Evolutionary conservation across 1,139 yeast species (phyloP), one percentile per base, ranked within the genome.

Genomic region (Suhomyces yuchorum): DNA sequence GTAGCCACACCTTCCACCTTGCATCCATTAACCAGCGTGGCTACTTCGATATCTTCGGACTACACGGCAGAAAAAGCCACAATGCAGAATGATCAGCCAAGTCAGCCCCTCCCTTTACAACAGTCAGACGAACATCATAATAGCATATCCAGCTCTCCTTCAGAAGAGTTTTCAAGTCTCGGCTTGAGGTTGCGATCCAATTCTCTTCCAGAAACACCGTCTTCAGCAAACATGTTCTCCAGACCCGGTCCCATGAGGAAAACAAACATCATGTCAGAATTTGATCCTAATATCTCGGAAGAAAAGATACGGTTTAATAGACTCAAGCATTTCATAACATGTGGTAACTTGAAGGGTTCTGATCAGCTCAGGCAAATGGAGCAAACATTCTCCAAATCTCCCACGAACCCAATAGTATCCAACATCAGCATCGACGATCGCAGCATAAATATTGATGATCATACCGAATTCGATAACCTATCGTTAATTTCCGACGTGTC

Each of bases 401-500:
- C 50, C 2, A 37, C 52, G 3, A 24, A 38, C 3, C 40, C 53
- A 7, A 40, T 43, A 4, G 34, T 45, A 4, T 26, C 44, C 43
- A 12, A 34, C 2, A 17, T 46, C 3, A 44, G 51, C 38, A 24
- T 37, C 11, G 39, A 37, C 8, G 39, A 37, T 14, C 24, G 26
- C n/a, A 4, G 40, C n/a, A 22, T 46, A 4, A 42, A 53, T 39
- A 38, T 55, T 19, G 54, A 51, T 8, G 54, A 54, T 40, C 54
- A 49, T 15, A 42, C 46, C 2, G 57, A 55, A 37, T 53, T 55
- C 34, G 71, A 67, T 40, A 57, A 59, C 37, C 40, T 60, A 14
- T 66, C 70, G 0, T 51, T 63, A 2, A 56, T 62, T 22, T 66
- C 71, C 1, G 71, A 66, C 37, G 46, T 62, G n/a, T 66, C 71